phyloP scores from a whole-genome alignment of 2,329 filamentous ascomycete genomes.

The Epicoccum nigrum region DNA sequence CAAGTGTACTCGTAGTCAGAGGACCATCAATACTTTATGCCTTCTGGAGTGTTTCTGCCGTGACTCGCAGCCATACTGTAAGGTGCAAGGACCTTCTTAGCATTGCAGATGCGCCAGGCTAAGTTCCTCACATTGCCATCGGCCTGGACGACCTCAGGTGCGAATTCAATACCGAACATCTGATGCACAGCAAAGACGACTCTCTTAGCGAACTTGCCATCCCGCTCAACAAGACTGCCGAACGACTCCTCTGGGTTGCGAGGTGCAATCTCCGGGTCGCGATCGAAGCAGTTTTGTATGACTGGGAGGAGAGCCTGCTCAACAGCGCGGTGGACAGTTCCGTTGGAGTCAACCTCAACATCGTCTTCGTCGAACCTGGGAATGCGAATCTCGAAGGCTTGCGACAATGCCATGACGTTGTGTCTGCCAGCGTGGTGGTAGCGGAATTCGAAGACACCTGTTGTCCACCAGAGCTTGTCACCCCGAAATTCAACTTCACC shows the following conservation, averaged over 20 bases:
- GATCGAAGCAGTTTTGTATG: slow-evolving; percentile 90
- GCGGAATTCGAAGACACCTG: slow-evolving; percentile 94
- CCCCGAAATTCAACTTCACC: slow-evolving; percentile 89
- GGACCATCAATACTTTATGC: slow-evolving; percentile 2
- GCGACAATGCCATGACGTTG: slow-evolving; percentile 90
- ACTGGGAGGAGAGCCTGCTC: slow-evolving; percentile 81
- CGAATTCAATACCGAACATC: slow-evolving; percentile 97
- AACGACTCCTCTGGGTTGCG: slow-evolving; percentile 79
- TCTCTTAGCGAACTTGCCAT: slow-evolving; percentile 85
- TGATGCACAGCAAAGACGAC: slow-evolving; percentile 94
- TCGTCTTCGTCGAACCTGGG: slow-evolving; percentile 78
- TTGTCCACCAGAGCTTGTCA: slow-evolving; percentile 97
- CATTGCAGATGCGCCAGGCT: slow-evolving; percentile 93
- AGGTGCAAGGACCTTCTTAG: slow-evolving; percentile 81
- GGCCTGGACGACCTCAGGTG: slow-evolving; percentile 86
- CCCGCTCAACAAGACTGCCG: slow-evolving; percentile 81
- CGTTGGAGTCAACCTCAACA: slow-evolving; percentile 64
- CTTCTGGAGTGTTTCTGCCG: slow-evolving; percentile 48
- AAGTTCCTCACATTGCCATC: slow-evolving; percentile 90
- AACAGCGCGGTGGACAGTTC: slow-evolving; percentile 70
- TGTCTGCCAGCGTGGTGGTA: slow-evolving; percentile 95
- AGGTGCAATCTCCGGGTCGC: slow-evolving; percentile 88
- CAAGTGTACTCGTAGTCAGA: not conserved
- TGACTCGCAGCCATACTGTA: slow-evolving; percentile 56
- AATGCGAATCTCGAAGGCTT: slow-evolving; percentile 90